These are phyloP conservation scores for Verticillium dahliae DNA, from an alignment of 2,329 filamentous ascomycete species.

Conservation along the genomic window DNA sequence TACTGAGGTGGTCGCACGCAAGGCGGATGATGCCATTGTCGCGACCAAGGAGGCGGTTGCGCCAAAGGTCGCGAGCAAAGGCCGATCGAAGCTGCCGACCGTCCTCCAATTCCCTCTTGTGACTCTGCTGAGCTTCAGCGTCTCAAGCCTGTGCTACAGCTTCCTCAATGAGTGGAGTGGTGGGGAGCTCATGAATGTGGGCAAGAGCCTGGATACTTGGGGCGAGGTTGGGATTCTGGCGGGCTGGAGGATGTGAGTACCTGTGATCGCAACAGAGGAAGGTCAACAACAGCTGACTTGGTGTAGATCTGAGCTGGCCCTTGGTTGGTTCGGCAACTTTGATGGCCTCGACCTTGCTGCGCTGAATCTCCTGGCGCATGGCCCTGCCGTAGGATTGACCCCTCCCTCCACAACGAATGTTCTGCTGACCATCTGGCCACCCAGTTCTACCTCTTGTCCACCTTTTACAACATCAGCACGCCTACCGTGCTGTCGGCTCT, in stretches of 20 bases:
- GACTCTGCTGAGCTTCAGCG: constrained; percentile 47
- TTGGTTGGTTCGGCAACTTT: constrained; percentile 69
- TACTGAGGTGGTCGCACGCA: not conserved
- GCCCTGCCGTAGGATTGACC: constrained; percentile 54
- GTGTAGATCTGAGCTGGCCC: constrained; percentile 61
- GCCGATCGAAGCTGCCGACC: constrained; percentile 31
- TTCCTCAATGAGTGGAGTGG: constrained; percentile 52
- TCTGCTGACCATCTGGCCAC: constrained; percentile 8
- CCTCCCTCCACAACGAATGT: not conserved
- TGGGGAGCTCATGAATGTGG: constrained; percentile 61
- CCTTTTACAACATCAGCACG: constrained; percentile 68
- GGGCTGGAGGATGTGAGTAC: constrained; percentile 49
- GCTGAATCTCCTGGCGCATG: constrained; percentile 63
- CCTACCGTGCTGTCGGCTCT: constrained; percentile 56
- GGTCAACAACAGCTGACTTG: constrained; percentile 1
- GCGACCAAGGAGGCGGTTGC: constrained; percentile 2
- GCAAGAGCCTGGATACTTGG: constrained; percentile 56
- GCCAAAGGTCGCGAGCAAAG: constrained; percentile 1
- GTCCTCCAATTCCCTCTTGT: constrained; percentile 46
- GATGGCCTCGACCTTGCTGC: constrained; percentile 66
- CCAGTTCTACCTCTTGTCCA: constrained; percentile 65
- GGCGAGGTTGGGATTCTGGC: constrained; percentile 50
- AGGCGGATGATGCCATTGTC: not conserved
- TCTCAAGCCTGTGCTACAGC: constrained; percentile 61
- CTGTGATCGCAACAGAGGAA: not conserved